Evolutionary conservation across 148 eudicot genomes (phyloP), one percentile per base, ranked within the genome.

Genomic region (Diospyros lotus): DNA sequence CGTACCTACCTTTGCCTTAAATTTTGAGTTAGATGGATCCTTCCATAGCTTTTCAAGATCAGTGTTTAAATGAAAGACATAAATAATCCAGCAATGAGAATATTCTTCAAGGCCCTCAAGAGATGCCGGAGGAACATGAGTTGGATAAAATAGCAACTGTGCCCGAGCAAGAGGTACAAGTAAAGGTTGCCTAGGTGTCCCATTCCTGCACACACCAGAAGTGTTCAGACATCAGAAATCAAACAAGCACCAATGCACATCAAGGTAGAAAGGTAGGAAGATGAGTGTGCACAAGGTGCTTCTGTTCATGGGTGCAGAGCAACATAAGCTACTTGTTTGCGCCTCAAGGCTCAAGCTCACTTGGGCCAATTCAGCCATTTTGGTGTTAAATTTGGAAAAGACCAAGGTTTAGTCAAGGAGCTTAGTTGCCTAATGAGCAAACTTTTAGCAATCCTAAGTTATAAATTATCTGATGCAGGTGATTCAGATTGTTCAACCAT

Each of bases 111-210:
- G 93, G 79, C 99, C 99, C 82, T 95, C 96, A 44, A 95, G 91
- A 56, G 96, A 85, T 58, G 96, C 91, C 42, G 82, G 89, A 78
- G 98, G 98, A 73, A 89, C 97, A 58, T 90, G 89, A 44, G 79
- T 42, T 40, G 89, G 82, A 83, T 95, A 93, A 84, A 92, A 89
- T 69, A 79, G 72, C 82, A 92, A 85, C 76, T 82, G 81, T 58
- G 97, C 99, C 85, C 87, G 84, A 11, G 99, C 97, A 80, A 92
- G 93, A 72, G 99, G 97, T 69, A 95, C 99, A 55, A 95, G 86
- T 75, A 92, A 84, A 77, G 99, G 99, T 68, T 95, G 99, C 82
- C 99, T 92, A 46, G 97, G 99, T 28, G 99, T 90, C 74, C 99
- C 99, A 69, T 95, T 95, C 85, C 99, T 95, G 71, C 81, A 83